phyloP scores from a whole-genome alignment of 1,284 basidiomycete genomes.

The Crucibulum parvulum region DNA sequence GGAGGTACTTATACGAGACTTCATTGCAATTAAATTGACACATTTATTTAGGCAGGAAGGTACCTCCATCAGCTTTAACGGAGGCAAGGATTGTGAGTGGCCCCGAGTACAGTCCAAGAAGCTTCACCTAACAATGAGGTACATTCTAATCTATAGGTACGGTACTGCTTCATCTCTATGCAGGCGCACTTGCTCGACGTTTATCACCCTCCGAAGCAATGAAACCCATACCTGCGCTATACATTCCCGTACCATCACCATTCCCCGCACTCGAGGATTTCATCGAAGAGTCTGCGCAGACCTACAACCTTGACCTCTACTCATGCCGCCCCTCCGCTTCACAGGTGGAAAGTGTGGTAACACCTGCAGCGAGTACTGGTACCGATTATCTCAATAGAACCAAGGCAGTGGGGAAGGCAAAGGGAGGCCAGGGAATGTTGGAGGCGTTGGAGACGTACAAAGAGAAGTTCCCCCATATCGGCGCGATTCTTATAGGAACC shows the following conservation, averaged over 20 bases:
- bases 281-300: conserved; percentile 66
- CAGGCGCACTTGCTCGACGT: conserved; percentile 68
- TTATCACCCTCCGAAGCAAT: conserved; percentile 32
- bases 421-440: conserved; percentile 84
- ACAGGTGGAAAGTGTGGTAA: conserved; percentile 51
- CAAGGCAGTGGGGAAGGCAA: conserved; percentile 51
- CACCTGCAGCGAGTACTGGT: conserved; percentile 30
- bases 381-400: conserved; percentile 27
- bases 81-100: conserved; percentile 93
- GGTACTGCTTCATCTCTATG: conserved; percentile 91
- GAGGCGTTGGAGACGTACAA: conserved; percentile 83
- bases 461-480: conserved; percentile 64
- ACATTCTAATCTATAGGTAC: conserved; percentile 68
- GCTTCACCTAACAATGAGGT: background rate
- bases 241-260: conserved; percentile 91
- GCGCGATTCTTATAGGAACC: conserved; percentile 90
- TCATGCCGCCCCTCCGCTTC: conserved; percentile 55
- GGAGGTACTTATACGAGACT: conserved; percentile 26
- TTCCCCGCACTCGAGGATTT: conserved; percentile 89
- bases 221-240: conserved; percentile 79
- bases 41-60: conserved; percentile 56
- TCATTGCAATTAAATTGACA: conserved; percentile 9
- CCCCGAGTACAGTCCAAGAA: background rate
- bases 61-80: conserved; percentile 93
- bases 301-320: conserved; percentile 86